Conservation (phyloP, 73 alveolate species). For the Paramecium biaurelia region DNA sequence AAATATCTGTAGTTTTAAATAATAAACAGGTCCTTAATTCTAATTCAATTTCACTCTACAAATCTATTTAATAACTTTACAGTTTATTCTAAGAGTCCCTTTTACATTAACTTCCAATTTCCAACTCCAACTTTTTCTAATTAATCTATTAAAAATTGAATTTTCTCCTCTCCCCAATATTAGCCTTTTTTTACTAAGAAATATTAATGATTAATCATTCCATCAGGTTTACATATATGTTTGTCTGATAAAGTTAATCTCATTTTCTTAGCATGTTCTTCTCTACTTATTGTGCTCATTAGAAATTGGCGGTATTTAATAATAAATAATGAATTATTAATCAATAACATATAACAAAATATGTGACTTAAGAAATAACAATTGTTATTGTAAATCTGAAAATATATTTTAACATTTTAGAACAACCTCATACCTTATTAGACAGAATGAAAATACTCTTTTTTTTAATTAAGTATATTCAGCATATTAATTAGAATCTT, state of each 20-base stretch:
- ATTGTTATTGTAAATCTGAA: no score
- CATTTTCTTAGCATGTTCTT: conserved; percentile 48
- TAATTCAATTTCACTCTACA: conserved; percentile 39
- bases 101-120: conserved; percentile 21
- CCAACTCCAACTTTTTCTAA: conserved; percentile 34
- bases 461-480: no score
- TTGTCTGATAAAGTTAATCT: conserved; percentile 30
- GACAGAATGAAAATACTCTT: no score
- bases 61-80: not conserved
- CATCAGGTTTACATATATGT: conserved; percentile 39
- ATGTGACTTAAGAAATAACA: not conserved
- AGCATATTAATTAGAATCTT: no score
- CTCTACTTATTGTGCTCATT: conserved; percentile 11
- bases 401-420: no score
- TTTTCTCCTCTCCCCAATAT: conserved; percentile 27
- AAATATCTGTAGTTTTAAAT: conserved; percentile 17
- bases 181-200: conserved; percentile 40
- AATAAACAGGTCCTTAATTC: conserved; percentile 28
- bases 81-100: not conserved
- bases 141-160: not conserved
- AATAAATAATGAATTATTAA: not conserved
- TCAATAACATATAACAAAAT: not conserved
- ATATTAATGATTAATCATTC: conserved; percentile 24
- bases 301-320: not conserved
- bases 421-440: no score